Percentiles rank a stretch among this genome's conserved stretches.
These are phyloP conservation scores for Alternaria brassicae DNA, from an alignment of 2,329 filamentous ascomycete species.

Conservation along the genomic window DNA sequence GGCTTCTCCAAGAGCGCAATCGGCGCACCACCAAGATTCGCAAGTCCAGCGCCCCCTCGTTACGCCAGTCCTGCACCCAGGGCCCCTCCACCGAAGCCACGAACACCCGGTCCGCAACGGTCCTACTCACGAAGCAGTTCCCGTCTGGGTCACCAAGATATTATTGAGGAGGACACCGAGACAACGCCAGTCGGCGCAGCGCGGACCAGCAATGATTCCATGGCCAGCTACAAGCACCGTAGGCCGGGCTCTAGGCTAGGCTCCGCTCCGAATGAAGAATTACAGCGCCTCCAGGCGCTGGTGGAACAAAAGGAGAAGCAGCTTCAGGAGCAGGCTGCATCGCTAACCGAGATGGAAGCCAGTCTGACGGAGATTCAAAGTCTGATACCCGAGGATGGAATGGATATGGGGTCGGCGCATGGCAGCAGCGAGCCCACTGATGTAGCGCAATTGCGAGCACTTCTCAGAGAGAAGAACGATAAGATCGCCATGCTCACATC, in stretches of 20 bases:
- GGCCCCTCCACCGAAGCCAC: slow-evolving; percentile 59
- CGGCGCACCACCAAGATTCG: slow-evolving; percentile 64
- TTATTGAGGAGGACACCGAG: slow-evolving; percentile 50
- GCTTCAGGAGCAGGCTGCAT: slow-evolving; percentile 84
- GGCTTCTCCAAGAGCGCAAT: slow-evolving; percentile 61
- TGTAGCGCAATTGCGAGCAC: slow-evolving; percentile 75
- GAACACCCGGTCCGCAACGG: slow-evolving; percentile 51
- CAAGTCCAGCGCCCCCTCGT: slow-evolving; percentile 66
- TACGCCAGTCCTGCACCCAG: slow-evolving; percentile 66
- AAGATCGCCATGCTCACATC: slow-evolving; percentile 91
- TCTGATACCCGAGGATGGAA: slow-evolving; percentile 66
- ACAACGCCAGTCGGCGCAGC: slow-evolving; percentile 61
- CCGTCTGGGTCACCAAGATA: slow-evolving; percentile 53
- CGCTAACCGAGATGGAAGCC: slow-evolving; percentile 86
- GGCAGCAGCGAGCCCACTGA: slow-evolving; percentile 65
- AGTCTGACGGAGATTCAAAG: slow-evolving; percentile 82
- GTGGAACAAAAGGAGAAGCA: slow-evolving; percentile 86
- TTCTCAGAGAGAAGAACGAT: slow-evolving; percentile 94
- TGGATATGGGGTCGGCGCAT: slow-evolving; percentile 57
- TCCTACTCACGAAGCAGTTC: slow-evolving; percentile 59
- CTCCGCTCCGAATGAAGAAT: slow-evolving; percentile 65
- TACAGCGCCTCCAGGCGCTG: slow-evolving; percentile 74
- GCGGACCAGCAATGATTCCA: slow-evolving; percentile 61
- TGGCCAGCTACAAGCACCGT: slow-evolving; percentile 53
- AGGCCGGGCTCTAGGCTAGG: slow-evolving; percentile 36